Evolutionary conservation across 1,284 basidiomycete species (phyloP), one percentile per base, ranked within the genome.

Genomic region (Sporisorium scitamineum): DNA sequence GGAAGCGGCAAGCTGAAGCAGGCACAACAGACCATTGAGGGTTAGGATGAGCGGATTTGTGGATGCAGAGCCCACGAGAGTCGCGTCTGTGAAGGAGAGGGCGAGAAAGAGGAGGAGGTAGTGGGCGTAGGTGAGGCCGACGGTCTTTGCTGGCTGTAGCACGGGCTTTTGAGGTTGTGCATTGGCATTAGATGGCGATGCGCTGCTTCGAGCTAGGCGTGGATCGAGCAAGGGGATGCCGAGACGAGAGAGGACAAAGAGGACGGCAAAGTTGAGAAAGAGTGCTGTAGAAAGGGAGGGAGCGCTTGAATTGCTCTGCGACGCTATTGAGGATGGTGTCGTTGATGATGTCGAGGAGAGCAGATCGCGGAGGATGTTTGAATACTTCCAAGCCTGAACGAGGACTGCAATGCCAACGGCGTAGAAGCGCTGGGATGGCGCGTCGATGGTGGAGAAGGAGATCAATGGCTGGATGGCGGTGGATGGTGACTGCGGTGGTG

Each of bases 171-270:
- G 89, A 41, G 92, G 16, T 24, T 50, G 72, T 42, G 90, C 87
- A 85, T 89, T 90, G 2, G 92, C 81, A 1, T 87, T 78, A 8
- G 89, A 68, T 39, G 93, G 88, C 79, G 92, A 90, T 31, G 91
- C 87, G 13, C 88, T 70, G 32, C 91, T 88, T 5, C 90, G 87
- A 16, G 90, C 88, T 80, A 88, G 90, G 70, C 88, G 88, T 79
- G 93, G 93, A 62, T 89, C 89, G 54, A 94, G 88, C 44, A 92
- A 88, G 13, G 93, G 93, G 87, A 94, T 92, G 66, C 91, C 90
- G 22, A 94, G 88, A 73, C 88, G 88, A 2, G 90, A 88, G 24
- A 94, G 89, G 26, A 88, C 73, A 1, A 88, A 79, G 79, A 91
- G 89, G 80, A 90, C 85, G 82, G 79, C 62, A 87, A 87, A 58